These are phyloP conservation scores for Kuraishia borneana DNA, from an alignment of 805 yeast species.

Conservation along the genomic window DNA sequence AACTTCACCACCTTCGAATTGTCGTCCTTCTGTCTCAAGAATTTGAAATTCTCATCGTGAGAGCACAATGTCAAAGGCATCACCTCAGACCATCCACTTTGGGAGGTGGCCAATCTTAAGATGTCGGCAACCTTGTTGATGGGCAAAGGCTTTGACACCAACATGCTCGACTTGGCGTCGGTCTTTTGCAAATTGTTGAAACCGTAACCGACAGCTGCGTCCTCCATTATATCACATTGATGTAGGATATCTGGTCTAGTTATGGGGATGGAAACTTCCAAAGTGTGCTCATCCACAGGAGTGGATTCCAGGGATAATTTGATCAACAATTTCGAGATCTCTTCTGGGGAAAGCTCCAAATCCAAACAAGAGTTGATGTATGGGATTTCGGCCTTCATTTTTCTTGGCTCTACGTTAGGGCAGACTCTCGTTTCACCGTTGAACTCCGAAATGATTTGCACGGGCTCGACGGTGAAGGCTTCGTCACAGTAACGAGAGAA, in stretches of 20 bases:
- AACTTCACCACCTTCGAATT: conserved; percentile 73
- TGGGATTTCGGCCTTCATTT: conserved; percentile 59
- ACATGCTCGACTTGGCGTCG: conserved; percentile 64
- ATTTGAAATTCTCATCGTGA: conserved; percentile 92
- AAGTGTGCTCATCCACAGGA: conserved; percentile 33
- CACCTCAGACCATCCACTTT: conserved; percentile 93
- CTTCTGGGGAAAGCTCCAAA: conserved; percentile 55
- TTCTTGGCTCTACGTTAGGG: conserved; percentile 64
- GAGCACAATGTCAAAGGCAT: conserved; percentile 93
- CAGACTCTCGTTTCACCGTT: conserved; percentile 63
- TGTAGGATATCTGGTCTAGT: conserved; percentile 95
- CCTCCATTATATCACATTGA: conserved; percentile 98
- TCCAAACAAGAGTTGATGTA: conserved; percentile 93
- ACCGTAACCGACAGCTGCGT: conserved; percentile 94
- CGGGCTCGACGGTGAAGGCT: conserved; percentile 84
- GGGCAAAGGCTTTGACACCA: conserved; percentile 81
- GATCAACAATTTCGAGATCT: conserved; percentile 54
- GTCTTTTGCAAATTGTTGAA: conserved; percentile 79
- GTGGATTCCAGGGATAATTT: conserved; percentile 74
- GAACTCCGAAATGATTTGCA: conserved; percentile 73
- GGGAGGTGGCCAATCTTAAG: conserved; percentile 81
- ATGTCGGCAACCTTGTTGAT: conserved; percentile 88
- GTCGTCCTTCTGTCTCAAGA: conserved; percentile 65
- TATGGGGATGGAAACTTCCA: conserved; percentile 72
- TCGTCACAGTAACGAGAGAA: conserved; percentile 77